Evolutionary conservation across 2,329 filamentous ascomycete genomes (phyloP).

Genomic region (Clonostachys sp.): DNA sequence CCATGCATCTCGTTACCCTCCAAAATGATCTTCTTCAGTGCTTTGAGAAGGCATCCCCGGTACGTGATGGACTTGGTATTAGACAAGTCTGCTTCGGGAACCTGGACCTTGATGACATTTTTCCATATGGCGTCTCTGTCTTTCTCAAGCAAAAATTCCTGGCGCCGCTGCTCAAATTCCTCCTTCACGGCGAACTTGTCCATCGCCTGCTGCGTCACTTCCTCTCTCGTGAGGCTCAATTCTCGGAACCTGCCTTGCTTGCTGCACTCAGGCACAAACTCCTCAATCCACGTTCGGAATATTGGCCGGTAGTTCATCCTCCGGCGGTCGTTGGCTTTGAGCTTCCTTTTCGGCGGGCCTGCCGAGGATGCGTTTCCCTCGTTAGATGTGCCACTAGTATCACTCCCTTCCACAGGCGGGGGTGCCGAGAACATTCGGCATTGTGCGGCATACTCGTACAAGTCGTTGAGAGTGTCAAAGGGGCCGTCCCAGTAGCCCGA

Average conservation of each 20-base stretch:
- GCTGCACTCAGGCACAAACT: constrained; percentile 54
- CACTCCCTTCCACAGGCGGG: constrained; percentile 14
- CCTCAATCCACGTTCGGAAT: constrained; percentile 57
- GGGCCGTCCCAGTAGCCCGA: constrained; percentile 41
- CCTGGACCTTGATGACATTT: constrained; percentile 32
- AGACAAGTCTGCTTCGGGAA: constrained; percentile 17
- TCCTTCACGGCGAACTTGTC: constrained; percentile 36
- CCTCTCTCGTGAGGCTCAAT: constrained; percentile 26
- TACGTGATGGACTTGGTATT: constrained; percentile 6
- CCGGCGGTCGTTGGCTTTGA: constrained; percentile 52
- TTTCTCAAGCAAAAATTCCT: constrained; percentile 31
- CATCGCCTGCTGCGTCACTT: constrained; percentile 50
- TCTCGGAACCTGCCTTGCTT: constrained; percentile 25
- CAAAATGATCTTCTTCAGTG: constrained; percentile 45
- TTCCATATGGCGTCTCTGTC: constrained; percentile 37
- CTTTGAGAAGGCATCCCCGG: constrained; percentile 28
- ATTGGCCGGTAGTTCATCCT: constrained; percentile 50
- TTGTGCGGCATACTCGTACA: constrained; percentile 58
- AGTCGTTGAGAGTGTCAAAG: constrained; percentile 47
- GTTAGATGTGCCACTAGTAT: constrained; percentile 6
- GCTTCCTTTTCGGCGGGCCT: constrained; percentile 8
- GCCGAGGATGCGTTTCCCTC: constrained; percentile 12
- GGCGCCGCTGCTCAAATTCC: constrained; percentile 37
- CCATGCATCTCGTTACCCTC: constrained; percentile 33
- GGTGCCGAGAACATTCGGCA: constrained; percentile 54